Evolutionary conservation across 306 rosid genomes (phyloP).

Genomic region (Inga laurina): DNA sequence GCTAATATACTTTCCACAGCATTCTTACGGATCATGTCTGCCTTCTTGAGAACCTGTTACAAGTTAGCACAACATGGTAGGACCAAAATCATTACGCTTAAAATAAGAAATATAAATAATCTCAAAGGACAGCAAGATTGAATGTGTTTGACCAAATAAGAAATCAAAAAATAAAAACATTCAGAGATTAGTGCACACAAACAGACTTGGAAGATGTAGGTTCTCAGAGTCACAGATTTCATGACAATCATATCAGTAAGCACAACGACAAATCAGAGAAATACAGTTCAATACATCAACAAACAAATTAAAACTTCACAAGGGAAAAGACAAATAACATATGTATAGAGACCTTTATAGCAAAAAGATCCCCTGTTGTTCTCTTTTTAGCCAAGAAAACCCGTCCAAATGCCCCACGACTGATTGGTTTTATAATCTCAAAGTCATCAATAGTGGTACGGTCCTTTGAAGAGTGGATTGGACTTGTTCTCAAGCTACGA

Average conservation of each 20-base stretch:
- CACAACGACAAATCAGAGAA: constrained; percentile 30
- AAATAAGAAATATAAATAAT: neutral
- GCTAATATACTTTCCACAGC: constrained; percentile 99
- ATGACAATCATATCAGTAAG: neutral
- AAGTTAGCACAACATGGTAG: constrained; percentile 25
- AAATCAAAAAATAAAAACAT: neutral
- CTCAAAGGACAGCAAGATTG: constrained; percentile 9
- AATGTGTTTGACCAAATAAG: neutral
- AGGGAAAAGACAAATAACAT: neutral
- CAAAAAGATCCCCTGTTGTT: constrained; percentile 97
- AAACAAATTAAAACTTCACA: neutral
- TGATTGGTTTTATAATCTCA: constrained; percentile 95
- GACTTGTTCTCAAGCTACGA: constrained; percentile 95
- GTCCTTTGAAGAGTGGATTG: constrained; percentile 82
- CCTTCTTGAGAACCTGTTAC: constrained; percentile 91
- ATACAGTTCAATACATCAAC: neutral
- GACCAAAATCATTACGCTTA: neutral
- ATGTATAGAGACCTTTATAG: constrained; percentile 69
- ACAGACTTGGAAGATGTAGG: neutral
- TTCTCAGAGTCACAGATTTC: neutral
- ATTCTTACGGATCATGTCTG: constrained; percentile 99
- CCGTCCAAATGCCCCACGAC: constrained; percentile 99
- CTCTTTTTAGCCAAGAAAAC: constrained; percentile 98
- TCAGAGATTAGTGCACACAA: neutral
- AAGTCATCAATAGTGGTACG: constrained; percentile 96